Base-by-base conservation (phyloP, 768 basidiomycete genomes). In the Tulasnella sp. region DNA sequence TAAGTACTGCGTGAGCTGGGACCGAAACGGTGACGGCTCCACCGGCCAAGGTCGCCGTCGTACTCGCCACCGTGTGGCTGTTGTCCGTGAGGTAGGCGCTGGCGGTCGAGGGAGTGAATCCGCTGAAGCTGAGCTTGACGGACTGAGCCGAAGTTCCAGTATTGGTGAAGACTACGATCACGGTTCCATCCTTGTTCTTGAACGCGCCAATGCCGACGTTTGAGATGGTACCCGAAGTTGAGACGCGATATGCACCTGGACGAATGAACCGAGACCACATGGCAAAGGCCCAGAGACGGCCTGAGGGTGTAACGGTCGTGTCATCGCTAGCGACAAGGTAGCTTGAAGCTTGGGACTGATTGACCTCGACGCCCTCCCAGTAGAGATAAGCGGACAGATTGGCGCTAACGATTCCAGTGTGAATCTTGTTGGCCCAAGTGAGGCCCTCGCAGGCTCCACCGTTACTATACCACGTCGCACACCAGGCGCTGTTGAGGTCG, bases 251-350 rank as follows among this genome's bases (percentile, higher is more conserved):
- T 5, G 73, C 73, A 22, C 73, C 73, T 17, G 73, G 73, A n/a
- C 69, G 59, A 16, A 74, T 69, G 69, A 41, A 74, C 17, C 73
- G 59, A 37, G 63, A 71, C 68, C 69, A 74, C 67, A 64, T 59
- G 39, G 73, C 73, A 36, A 74, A 70, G 26, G 73, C 73, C 73
- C 73, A 74, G 1, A 71, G 68, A 12, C 73, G 69, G 35, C 62
- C 65, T 4, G 69, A 71, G 2, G 69, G 52, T 16, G 52, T 63
- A 35, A 44, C 39, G 12, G 26, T 63, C n/a, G 59, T 65, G 29
- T 59, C 69, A 29, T 35, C 39, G 16, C 59, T 69, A 29, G 47
- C 35, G 36, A 74, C 63, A 32, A 69, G 52, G 17, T 42, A 62
- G 34, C 42, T 62, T 1, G 64, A 22, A n/a, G 64, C 35, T 22